These are phyloP conservation scores for Trichoderma semiorbis DNA, from an alignment of 2,329 filamentous ascomycete species.

Conservation along the genomic window DNA sequence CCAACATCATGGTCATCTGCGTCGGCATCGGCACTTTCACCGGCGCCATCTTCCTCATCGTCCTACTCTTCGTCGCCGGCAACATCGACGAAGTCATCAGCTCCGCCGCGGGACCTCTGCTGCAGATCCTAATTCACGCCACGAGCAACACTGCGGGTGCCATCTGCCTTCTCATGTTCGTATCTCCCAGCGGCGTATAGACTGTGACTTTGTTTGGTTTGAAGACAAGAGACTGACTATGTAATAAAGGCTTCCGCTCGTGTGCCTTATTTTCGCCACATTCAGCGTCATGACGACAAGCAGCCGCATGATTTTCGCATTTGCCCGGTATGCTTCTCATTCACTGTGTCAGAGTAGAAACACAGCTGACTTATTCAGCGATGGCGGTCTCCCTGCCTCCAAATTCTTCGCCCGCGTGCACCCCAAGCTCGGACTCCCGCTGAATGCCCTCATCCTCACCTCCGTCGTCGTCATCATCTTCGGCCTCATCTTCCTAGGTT, in stretches of 20 bases:
- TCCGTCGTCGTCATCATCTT: constrained; percentile 62
- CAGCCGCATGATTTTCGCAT: constrained; percentile 64
- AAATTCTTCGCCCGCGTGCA: constrained; percentile 60
- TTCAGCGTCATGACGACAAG: constrained; percentile 64
- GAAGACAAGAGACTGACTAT: neutral
- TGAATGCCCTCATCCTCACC: constrained; percentile 63
- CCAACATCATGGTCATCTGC: constrained; percentile 48
- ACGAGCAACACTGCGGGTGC: constrained; percentile 59
- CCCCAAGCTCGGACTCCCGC: constrained; percentile 56
- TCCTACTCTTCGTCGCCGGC: constrained; percentile 61
- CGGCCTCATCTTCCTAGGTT: constrained; percentile 67
- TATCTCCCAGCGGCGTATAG: neutral
- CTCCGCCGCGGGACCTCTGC: constrained; percentile 54
- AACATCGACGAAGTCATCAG: constrained; percentile 54
- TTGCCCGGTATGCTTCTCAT: constrained; percentile 44
- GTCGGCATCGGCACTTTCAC: constrained; percentile 61
- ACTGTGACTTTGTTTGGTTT: no score
- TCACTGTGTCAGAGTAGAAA: no score
- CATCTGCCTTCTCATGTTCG: constrained; percentile 61
- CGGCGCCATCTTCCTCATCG: constrained; percentile 59
- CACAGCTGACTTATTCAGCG: constrained; percentile 28
- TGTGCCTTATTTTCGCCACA: constrained; percentile 62
- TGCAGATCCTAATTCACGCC: constrained; percentile 61
- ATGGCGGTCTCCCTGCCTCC: constrained; percentile 64
- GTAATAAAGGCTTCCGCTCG: constrained; percentile 44